phyloP scores from a whole-genome alignment of 192 early-diverging fungal species.

The Backusella psychrophila region DNA sequence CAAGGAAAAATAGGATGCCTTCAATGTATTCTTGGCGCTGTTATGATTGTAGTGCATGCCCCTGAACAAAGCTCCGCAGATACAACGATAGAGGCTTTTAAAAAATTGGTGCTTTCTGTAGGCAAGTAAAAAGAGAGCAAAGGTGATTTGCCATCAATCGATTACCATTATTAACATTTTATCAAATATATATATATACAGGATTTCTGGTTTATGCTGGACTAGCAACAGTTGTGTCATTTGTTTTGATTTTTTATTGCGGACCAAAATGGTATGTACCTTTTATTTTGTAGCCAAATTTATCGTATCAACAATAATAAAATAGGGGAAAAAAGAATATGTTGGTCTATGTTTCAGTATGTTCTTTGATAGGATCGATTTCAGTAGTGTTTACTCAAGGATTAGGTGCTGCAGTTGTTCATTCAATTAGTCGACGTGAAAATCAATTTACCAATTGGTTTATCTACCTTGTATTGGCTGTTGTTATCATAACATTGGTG shows the following conservation, averaged over 20 bases:
- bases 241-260: slow-evolving; percentile 72
- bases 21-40: slow-evolving; percentile 82
- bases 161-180: too few species aligned
- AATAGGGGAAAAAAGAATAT: slow-evolving; percentile 69
- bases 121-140: background rate
- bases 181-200: background rate
- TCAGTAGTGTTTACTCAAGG: slow-evolving; percentile 90
- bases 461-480: slow-evolving; percentile 75
- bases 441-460: slow-evolving; percentile 84
- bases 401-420: slow-evolving; percentile 81
- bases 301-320: too few species aligned
- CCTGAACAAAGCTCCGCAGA: slow-evolving; percentile 76
- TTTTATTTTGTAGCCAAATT: too few species aligned
- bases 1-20: slow-evolving; percentile 89
- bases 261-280: slow-evolving; percentile 54
- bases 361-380: slow-evolving; percentile 88
- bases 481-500: slow-evolving; percentile 74
- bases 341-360: slow-evolving; percentile 87
- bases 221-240: slow-evolving; percentile 53
- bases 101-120: slow-evolving; percentile 31
- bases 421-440: slow-evolving; percentile 74
- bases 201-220: slow-evolving; percentile 72
- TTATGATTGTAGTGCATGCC: slow-evolving; percentile 82
- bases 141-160: too few species aligned
- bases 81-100: slow-evolving; percentile 72